A percentile compares a stretch with the other conserved stretches of the same genome.
These are phyloP conservation scores for Rhodotorula mucilaginosa DNA, from an alignment of 1,284 basidiomycete species.

Conservation along the genomic window DNA sequence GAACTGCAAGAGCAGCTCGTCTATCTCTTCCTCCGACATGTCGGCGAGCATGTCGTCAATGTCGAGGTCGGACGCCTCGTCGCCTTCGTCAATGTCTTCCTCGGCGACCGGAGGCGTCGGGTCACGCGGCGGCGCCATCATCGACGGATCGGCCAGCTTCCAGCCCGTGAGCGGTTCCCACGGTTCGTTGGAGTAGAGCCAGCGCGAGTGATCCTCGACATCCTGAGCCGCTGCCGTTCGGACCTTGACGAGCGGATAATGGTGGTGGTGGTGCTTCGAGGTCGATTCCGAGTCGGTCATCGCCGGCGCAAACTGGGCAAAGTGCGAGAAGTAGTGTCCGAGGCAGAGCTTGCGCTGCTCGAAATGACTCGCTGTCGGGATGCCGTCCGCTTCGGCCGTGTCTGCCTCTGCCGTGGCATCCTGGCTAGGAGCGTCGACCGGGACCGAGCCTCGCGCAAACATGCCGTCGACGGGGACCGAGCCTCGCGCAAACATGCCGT, in stretches of 20 bases:
- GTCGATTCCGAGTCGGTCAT: not conserved
- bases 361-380: conserved; percentile 17
- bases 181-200: conserved; percentile 25
- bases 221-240: conserved; percentile 22
- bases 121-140: not conserved
- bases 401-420: not conserved
- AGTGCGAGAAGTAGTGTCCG: conserved; percentile 27
- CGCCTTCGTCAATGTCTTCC: not conserved
- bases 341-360: conserved; percentile 30
- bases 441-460: conserved; percentile 25
- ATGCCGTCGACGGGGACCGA: conserved; percentile 27
- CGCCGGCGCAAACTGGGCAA: conserved; percentile 17
- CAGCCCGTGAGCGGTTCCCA: conserved; percentile 27
- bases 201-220: conserved; percentile 35
- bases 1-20: conserved; percentile 19
- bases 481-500: conserved; percentile 36
- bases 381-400: not conserved
- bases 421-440: conserved; percentile 1
- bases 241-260: conserved; percentile 32
- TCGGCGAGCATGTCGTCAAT: conserved; percentile 23
- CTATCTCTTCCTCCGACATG: conserved; percentile 34
- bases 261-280: not conserved
- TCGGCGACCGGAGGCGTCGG: not conserved
- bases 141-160: not conserved
- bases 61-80: conserved; percentile 1